These are phyloP conservation scores for Globisporangium takayamanum DNA, from an alignment of 352 stramenopile species.

Conservation along the genomic window DNA sequence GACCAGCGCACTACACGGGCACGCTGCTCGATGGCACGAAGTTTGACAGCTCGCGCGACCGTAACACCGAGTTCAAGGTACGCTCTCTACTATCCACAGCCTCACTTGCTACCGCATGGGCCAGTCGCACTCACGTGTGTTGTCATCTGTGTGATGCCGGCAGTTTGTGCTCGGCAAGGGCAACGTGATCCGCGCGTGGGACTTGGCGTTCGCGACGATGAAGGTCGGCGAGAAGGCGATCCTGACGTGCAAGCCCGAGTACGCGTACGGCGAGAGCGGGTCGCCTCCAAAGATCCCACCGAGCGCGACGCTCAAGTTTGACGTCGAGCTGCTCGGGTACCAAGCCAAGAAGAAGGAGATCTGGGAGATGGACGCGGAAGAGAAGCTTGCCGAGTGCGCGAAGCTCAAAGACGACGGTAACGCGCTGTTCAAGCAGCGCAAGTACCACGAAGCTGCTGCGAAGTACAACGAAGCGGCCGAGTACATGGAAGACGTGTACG, in stretches of 20 bases:
- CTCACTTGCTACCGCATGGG: neutral
- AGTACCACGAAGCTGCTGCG: constrained; percentile 82
- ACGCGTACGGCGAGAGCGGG: constrained; percentile 90
- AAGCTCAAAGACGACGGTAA: constrained; percentile 90
- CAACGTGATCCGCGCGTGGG: constrained; percentile 89
- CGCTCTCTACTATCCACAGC: neutral
- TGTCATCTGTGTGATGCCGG: neutral
- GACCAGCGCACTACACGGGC: constrained; percentile 92
- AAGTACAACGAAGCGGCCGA: constrained; percentile 75
- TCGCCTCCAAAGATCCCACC: constrained; percentile 92
- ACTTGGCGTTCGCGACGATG: constrained; percentile 90
- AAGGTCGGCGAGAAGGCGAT: constrained; percentile 94
- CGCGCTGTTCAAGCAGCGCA: constrained; percentile 88
- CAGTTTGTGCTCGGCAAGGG: constrained; percentile 83
- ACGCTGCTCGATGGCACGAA: constrained; percentile 92
- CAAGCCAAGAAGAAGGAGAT: constrained; percentile 93
- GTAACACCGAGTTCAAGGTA: constrained; percentile 79
- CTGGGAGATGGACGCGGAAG: constrained; percentile 86
- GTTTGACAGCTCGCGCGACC: constrained; percentile 93
- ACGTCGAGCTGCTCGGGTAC: constrained; percentile 94
- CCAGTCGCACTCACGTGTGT: neutral
- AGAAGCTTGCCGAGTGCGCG: constrained; percentile 82
- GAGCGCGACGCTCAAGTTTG: constrained; percentile 93
- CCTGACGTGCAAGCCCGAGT: constrained; percentile 89
- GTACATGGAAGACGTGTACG: constrained; percentile 87